Conservation (phyloP, 208 protist species). For the Trypanosomatidae sp. region DNA sequence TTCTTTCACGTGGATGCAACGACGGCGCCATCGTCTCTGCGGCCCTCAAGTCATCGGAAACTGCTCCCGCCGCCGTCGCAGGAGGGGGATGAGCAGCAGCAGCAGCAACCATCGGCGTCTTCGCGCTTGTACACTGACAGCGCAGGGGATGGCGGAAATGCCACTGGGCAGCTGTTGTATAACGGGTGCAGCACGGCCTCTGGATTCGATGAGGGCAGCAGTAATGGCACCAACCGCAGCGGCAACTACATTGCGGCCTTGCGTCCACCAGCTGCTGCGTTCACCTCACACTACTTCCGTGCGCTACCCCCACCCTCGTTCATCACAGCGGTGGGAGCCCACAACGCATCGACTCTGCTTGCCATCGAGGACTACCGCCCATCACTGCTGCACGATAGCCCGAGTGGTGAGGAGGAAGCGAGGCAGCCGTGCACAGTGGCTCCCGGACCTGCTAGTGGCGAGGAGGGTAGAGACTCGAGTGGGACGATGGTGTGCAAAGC, state of each 20-base stretch:
- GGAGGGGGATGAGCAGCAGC: neutral
- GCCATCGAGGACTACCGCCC: conserved; percentile 41
- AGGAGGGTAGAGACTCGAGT: neutral
- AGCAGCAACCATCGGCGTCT: conserved; percentile 7
- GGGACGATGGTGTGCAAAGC: neutral
- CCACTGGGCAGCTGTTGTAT: neutral
- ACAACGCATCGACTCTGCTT: conserved; percentile 21
- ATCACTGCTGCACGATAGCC: conserved; percentile 1
- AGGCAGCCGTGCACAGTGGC: neutral
- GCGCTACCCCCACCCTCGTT: conserved; percentile 33
- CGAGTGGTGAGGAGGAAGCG: conserved; percentile 1
- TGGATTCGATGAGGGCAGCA: conserved; percentile 1
- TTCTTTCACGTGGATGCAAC: conserved; percentile 10
- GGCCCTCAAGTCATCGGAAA: neutral
- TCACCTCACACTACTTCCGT: conserved; percentile 72
- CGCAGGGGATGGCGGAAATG: neutral
- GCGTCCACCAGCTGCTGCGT: conserved; percentile 7
- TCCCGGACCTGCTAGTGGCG: neutral
- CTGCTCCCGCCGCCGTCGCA: neutral
- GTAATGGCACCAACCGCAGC: neutral
- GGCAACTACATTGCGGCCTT: neutral
- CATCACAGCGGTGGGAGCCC: conserved; percentile 13
- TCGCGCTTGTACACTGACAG: neutral
- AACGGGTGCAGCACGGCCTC: neutral
- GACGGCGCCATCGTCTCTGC: neutral